These are phyloP conservation scores for Aspergillus pseudoviridinutans DNA, from an alignment of 2,329 filamentous ascomycete genomes.

Conservation along the genomic window DNA sequence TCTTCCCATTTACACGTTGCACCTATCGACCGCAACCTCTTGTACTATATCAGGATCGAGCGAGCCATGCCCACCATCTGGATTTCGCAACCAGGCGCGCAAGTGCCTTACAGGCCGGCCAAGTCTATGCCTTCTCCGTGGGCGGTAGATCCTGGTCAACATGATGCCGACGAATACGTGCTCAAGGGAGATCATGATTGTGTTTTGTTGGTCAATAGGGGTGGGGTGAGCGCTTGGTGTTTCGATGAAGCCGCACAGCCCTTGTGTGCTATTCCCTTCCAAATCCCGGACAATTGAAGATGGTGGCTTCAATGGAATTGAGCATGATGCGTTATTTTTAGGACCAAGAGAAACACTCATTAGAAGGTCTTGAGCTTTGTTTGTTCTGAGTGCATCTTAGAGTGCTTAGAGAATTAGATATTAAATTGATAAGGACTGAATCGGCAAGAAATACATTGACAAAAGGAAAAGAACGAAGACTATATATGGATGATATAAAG, in stretches of 20 bases:
- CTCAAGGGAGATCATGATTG: constrained; percentile 18
- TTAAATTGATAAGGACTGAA: no score
- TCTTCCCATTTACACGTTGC: constrained; percentile 7
- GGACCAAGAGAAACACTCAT: no score
- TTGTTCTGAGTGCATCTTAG: no score
- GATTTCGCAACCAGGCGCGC: constrained; percentile 13
- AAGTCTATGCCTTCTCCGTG: constrained; percentile 8
- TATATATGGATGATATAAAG: no score
- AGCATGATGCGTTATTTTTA: no score
- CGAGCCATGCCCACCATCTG: constrained; percentile 15
- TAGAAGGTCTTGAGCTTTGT: no score
- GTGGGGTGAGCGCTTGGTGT: constrained; percentile 19
- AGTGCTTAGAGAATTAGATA: no score
- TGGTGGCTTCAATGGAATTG: background rate
- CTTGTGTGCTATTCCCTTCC: background rate
- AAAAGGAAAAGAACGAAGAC: no score
- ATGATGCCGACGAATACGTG: constrained; percentile 1
- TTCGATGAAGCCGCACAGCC: constrained; percentile 15
- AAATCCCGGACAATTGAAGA: background rate
- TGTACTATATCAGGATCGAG: constrained; percentile 17
- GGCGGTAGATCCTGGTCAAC: constrained; percentile 8
- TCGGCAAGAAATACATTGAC: no score
- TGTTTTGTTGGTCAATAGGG: constrained; percentile 13
- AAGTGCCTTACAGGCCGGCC: constrained; percentile 8
- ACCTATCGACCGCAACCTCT: constrained; percentile 9